Evolutionary conservation across 164 flowering plant species (phyloP), one percentile per base, ranked within the genome.

Genomic region (Magnolia sinica): DNA sequence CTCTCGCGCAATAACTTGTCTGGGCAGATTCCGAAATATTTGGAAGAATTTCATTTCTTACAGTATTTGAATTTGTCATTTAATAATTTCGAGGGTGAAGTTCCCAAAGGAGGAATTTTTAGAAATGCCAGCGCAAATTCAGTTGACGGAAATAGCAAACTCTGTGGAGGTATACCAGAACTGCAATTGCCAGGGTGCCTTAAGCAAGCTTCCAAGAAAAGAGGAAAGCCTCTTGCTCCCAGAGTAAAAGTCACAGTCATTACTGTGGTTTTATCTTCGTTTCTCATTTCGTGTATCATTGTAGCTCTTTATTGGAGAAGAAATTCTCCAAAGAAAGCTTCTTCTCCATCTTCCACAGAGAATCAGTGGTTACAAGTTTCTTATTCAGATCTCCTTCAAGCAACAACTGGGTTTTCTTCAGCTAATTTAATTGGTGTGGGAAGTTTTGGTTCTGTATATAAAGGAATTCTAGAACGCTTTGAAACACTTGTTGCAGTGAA

Each of bases 1-100:
- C 72, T 82, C 50, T 82, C 84, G 0, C 68, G 2, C 19, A 82
- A 77, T 64, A 71, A 77, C 7, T 68, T 82, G 20, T 77, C 72
- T 19, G 82, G 82, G 18, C 23, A 24, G 50, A 76, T 82, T 14
- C 79, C 81, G 13, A n/a, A 70, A 18, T 65, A 31, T 23, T 67
- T 77, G 1, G 70, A 37, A 5, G 27, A 19, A 0, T 11, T 74
- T 2, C 37, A 68, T 2, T 65, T 19, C 20, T 59, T 74, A 37
- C 23, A 37, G 10, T 23, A 10, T 50, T 18, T 77, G 14, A 70
- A 79, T 72, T 19, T 75, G 13, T 79, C 75, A 10, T 75, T 71
- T 72, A 79, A 79, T 65, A 18, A 72, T 65, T 45, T 79, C 50
- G 65, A 63, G 50, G 81, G 78, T 10, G 80, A 73, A 45, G 4